Percentiles rank a stretch among this genome's conserved stretches.
Evolutionary conservation across 148 eudicot species (phyloP).

Genomic region (Heliosperma pusillum): DNA sequence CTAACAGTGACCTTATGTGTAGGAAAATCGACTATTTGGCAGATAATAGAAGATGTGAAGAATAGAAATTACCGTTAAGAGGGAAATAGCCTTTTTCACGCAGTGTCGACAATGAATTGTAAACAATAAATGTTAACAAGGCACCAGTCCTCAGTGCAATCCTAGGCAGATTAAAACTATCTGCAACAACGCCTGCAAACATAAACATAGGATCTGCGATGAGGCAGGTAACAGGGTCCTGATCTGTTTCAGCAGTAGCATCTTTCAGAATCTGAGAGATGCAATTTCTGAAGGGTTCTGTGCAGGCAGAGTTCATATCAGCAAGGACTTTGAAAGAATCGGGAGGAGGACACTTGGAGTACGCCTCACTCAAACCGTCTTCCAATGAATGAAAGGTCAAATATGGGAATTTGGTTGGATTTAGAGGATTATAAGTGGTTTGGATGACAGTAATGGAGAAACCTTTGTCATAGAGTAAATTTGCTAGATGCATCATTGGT

Average conservation of each 20-base stretch:
- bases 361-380: constrained; percentile 11
- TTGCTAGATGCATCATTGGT: constrained; percentile 45
- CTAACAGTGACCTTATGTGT: no score
- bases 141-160: constrained; percentile 29
- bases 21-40: no score
- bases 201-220: constrained; percentile 31
- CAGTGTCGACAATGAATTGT: constrained; percentile 19
- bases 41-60: background rate
- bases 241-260: background rate
- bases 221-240: constrained; percentile 28
- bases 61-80: constrained; percentile 23
- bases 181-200: constrained; percentile 20
- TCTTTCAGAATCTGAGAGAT: constrained; percentile 16
- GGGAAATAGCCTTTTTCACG: constrained; percentile 36
- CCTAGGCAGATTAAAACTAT: constrained; percentile 29
- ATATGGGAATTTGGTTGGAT: constrained; percentile 35
- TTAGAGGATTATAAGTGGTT: constrained; percentile 24
- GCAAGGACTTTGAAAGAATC: constrained; percentile 4
- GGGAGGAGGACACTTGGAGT: constrained; percentile 1
- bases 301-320: constrained; percentile 14
- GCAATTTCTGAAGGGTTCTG: constrained; percentile 27
- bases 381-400: constrained; percentile 31
- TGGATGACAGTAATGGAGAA: constrained; percentile 39
- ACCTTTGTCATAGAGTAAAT: constrained; percentile 33
- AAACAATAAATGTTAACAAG: constrained; percentile 21